Base-by-base conservation (phyloP, 2,329 filamentous ascomycete species). In the Fusarium sp. region DNA sequence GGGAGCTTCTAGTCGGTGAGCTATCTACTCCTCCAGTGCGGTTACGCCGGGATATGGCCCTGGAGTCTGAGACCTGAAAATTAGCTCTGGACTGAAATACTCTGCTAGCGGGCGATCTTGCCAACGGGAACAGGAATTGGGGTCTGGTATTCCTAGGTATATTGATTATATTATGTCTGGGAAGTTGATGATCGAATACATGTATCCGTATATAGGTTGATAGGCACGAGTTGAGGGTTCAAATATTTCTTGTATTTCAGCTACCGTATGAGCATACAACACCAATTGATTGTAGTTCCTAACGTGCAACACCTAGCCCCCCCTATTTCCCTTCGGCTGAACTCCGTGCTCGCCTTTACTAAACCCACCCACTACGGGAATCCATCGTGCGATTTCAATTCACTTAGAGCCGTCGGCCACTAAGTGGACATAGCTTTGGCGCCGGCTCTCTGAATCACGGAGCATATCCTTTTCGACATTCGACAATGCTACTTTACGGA, bases 341-440 rank as follows among this genome's bases (percentile, higher is more conserved):
- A 67, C 63, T 46, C 57, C 56, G 40, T 69, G 62, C 62, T 67
- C 52, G 37, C 30, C 39, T 61, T 37, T 19, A 39, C n/a, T 13
- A 30, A 30, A 50, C 61, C 50, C 57, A 37, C 48, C 62, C 50
- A 67, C 61, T 48, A 35, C 58, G 52, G 60, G 57, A 69, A 57
- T 59, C 56, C 56, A 62, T 70, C 51, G 62, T 64, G 58, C 63
- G 43, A 72, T 69, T 58, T 39, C 43, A 54, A 30, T 43, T 22
- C 50, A 44, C 46, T 58, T 49, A 32, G 22, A 37, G 51, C 56
- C 56, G 56, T 61, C 48, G 47, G 57, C 57, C 56, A 53, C 67
- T 59, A 70, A 64, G 70, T 70, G 70, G 65, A 60, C 63, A 56
- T 59, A 41, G 66, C 63, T 64, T 20, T 27, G 53, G 41, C 71